Base-by-base conservation (phyloP, 2,329 filamentous ascomycete species). In the Epichloe bromicola region DNA sequence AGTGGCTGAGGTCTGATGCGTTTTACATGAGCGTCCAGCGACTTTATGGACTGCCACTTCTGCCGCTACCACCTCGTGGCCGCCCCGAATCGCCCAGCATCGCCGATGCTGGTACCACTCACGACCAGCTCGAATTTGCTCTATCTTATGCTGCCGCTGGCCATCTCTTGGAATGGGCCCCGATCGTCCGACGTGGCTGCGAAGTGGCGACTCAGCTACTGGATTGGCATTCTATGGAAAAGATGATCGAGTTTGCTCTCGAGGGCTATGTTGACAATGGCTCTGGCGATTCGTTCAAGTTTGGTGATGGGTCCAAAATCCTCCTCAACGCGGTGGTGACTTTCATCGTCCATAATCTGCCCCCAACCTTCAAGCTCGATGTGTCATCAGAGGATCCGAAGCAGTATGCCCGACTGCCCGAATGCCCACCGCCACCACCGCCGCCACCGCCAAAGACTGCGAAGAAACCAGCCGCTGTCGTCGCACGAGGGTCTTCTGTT, bases 61-160 rank as follows among this genome's bases (percentile, higher is more conserved):
- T 79, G 36, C 61, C 59, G 5, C 60, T 66, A 2, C 65, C 63
- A 1, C 62, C 61, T 26, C 60, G 57, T 26, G 56, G 55, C 36
- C 56, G 57, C 8, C 48, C 57, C 23, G 61, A 66, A 20, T 59
- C 61, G 11, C 58, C 57, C 5, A 61, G 66, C 2, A 58, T 69
- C 33, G 61, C 63, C 0, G 59, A 70, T 58, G 65, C 70, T 50
- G 66, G 71, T 20, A 64, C 68, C 47, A 56, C 65, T 43, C 57
- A 60, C 20, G 72, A 75, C 7, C 71, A 70, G 19, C 72, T 80
- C 52, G 67, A 73, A 34, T 77, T 78, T 54, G 75, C 75, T n/a
- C 65, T 87, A 19, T 79, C 79, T 23, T 85, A 85, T 59, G 75
- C 81, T 44, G 80, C 82, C 26, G 76, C 80, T 5, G 83, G 82